Base-by-base conservation (phyloP, 352 stramenopile genomes). In the Plasmopara muralis region DNA sequence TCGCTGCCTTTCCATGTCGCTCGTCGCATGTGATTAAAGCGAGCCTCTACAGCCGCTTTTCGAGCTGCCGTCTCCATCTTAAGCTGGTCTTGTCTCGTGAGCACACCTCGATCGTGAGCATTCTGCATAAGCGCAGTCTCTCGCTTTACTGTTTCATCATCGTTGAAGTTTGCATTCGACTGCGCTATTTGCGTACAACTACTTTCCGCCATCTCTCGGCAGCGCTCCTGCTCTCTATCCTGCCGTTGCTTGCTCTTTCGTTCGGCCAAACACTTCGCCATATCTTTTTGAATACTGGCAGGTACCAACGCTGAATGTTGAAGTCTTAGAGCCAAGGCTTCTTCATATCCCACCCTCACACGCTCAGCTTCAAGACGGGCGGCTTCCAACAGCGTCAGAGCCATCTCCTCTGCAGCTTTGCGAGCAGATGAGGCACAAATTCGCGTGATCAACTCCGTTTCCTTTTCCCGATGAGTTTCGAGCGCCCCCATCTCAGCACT, bases 71-170 rank as follows among this genome's bases (percentile, higher is more conserved):
- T 57, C 10, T 80, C 70, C 1, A 46, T 16, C 29, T 75, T 62
- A 0, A 80, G 39, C 20, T 77, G 65, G 18, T 63, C 29, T 15
- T 64, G 33, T 15, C 61, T 55, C 38, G 55, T 49, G 15, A 58
- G 53, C 35, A 72, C 44, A 3, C 68, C 53, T 2, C 47, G 55
- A 2, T 53, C 55, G 42, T 77, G 70, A 16, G 62, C 62, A 4
- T 59, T 57, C 34, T 69, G 58, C 4, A 79, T 59, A 10, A 48
- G 52, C 8, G 57, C 57, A 10, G 77, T 68, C 35, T 65, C 56
- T 54, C 39, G 61, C 43, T 58, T 52, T 8, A 64, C 35, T 12
- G 46, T 51, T 28, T 43, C 39, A 15, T 75, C 70, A 16, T 50
- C 48, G 29, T 60, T 55, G 4, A 51, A n/a, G 0, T 47, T 43